phyloP scores from a whole-genome alignment of 352 stramenopile species.

The Globisporangium megalacanthum region DNA sequence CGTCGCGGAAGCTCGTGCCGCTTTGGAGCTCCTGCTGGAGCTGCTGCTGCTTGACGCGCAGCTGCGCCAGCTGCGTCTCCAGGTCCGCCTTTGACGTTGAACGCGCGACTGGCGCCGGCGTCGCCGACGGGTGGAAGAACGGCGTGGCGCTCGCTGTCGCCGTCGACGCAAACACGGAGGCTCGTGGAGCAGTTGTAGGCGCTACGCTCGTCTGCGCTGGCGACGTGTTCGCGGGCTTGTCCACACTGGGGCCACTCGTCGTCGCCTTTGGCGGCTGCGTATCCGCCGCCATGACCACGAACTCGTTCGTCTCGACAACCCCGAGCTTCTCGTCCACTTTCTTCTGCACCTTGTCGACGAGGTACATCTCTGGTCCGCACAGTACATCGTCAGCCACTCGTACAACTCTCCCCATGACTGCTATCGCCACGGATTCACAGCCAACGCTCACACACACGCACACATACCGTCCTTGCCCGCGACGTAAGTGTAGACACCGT shows the following conservation, averaged over 20 bases:
- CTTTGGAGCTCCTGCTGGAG: conserved; percentile 19
- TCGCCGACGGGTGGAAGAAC: conserved; percentile 28
- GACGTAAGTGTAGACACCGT: conserved; percentile 56
- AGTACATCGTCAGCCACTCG: conserved; percentile 1
- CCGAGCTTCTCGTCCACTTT: conserved; percentile 52
- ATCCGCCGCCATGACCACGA: conserved; percentile 19
- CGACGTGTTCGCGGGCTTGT: background rate
- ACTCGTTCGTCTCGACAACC: conserved; percentile 40
- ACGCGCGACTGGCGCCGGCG: conserved; percentile 6
- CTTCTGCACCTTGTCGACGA: conserved; percentile 48
- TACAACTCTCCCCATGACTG: too few species aligned
- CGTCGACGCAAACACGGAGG: conserved; percentile 19
- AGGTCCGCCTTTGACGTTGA: conserved; percentile 34
- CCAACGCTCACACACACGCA: background rate
- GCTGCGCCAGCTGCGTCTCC: conserved; percentile 29
- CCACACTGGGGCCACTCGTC: background rate
- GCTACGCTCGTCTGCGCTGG: background rate
- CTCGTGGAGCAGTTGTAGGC: conserved; percentile 1
- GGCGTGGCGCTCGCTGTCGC: conserved; percentile 15
- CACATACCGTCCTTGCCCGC: conserved; percentile 36
- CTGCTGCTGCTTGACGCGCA: conserved; percentile 27
- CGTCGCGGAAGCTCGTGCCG: conserved; percentile 8
- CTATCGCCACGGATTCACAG: too few species aligned
- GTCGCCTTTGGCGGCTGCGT: background rate
- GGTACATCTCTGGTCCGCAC: conserved; percentile 22